These are phyloP conservation scores for Lasiosphaeria ovina DNA, from an alignment of 495 filamentous ascomycete species.

Conservation along the genomic window DNA sequence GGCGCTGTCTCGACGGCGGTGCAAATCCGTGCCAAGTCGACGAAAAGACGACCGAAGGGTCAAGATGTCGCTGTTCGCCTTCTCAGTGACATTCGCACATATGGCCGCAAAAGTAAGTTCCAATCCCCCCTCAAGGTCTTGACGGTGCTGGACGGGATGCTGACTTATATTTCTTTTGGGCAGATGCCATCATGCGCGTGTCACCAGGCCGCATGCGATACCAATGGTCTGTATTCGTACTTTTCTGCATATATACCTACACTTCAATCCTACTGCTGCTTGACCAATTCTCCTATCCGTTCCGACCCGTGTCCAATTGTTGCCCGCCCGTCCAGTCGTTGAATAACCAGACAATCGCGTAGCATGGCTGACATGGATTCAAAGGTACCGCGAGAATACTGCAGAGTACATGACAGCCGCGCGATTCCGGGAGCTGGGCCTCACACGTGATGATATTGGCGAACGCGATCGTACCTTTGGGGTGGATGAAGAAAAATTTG, in stretches of 20 bases:
- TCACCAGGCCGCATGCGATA: slow-evolving; percentile 50
- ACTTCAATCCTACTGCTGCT: too few species aligned
- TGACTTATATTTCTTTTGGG: slow-evolving; percentile 2
- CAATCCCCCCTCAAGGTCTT: background rate
- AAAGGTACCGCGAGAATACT: slow-evolving; percentile 29
- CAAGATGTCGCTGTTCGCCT: slow-evolving; percentile 59
- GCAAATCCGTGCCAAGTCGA: slow-evolving; percentile 32
- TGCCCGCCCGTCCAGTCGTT: too few species aligned
- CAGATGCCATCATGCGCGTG: slow-evolving; percentile 45
- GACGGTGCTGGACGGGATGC: background rate
- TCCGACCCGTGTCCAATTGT: too few species aligned
- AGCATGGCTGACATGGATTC: too few species aligned
- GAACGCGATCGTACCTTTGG: slow-evolving; percentile 40
- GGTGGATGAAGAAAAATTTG: background rate
- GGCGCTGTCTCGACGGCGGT: slow-evolving; percentile 6
- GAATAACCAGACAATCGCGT: too few species aligned
- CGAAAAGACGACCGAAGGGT: slow-evolving; percentile 23
- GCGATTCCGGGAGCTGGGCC: slow-evolving; percentile 41
- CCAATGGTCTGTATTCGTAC: slow-evolving; percentile 31
- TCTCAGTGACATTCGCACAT: slow-evolving; percentile 56
- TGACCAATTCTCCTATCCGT: too few species aligned
- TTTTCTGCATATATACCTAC: too few species aligned
- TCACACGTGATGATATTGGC: slow-evolving; percentile 40
- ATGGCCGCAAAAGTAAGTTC: slow-evolving; percentile 56
- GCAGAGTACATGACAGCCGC: slow-evolving; percentile 47